A percentile compares a stretch with the other conserved stretches of the same genome.
Conservation (phyloP, 2,329 filamentous ascomycete species). For the Paracorniculantispora psalliotae region DNA sequence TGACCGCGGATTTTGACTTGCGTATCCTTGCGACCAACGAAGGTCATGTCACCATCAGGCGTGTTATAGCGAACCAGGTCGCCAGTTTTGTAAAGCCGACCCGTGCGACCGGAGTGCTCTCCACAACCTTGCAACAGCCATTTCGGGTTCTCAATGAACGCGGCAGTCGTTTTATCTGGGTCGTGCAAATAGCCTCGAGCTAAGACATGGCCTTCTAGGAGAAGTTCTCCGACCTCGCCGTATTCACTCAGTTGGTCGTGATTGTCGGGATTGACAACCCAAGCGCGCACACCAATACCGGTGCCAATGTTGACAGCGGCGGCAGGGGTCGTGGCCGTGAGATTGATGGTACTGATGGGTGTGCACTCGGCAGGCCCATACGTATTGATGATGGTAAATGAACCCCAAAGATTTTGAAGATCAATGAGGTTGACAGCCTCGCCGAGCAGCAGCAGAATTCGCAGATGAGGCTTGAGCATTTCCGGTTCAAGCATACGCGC, state of each 20-base stretch:
- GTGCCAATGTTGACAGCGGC: slow-evolving; percentile 24
- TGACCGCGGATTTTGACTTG: slow-evolving; percentile 58
- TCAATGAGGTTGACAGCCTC: slow-evolving; percentile 27
- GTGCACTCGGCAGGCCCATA: slow-evolving; percentile 37
- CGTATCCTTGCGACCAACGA: slow-evolving; percentile 43
- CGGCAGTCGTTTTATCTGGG: slow-evolving; percentile 24
- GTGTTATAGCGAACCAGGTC: slow-evolving; percentile 10
- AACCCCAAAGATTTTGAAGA: slow-evolving; percentile 12
- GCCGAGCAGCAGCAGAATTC: slow-evolving; percentile 20
- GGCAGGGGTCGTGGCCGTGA: not conserved
- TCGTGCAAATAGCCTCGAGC: slow-evolving; percentile 45
- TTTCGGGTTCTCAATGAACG: slow-evolving; percentile 23
- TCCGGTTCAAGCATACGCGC: slow-evolving; percentile 3
- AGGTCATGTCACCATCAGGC: not conserved
- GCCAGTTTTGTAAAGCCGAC: slow-evolving; percentile 7
- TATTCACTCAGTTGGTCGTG: slow-evolving; percentile 18
- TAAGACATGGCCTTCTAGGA: slow-evolving; percentile 41
- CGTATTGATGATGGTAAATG: slow-evolving; percentile 32
- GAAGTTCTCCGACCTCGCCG: slow-evolving; percentile 28
- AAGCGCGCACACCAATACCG: slow-evolving; percentile 18
- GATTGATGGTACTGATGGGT: not conserved
- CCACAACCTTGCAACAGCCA: slow-evolving; percentile 16
- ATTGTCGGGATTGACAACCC: slow-evolving; percentile 23
- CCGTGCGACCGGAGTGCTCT: not conserved
- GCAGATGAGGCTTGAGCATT: slow-evolving; percentile 13